These are phyloP conservation scores for Fusarium oxysporum DNA, from an alignment of 2,329 filamentous ascomycete genomes.

Conservation along the genomic window DNA sequence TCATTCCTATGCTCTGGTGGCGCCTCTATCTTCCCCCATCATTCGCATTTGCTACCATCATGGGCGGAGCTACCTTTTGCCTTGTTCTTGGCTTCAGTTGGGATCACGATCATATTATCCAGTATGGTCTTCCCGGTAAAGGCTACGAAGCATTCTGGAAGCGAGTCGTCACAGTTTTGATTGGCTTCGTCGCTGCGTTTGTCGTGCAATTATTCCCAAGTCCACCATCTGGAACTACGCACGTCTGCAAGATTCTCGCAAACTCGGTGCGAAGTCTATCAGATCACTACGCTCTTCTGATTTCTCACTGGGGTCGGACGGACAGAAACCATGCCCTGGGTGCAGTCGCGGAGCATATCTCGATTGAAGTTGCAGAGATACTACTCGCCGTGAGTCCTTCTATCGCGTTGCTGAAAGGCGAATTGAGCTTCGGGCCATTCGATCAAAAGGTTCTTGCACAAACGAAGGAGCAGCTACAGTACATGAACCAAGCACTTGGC, in stretches of 20 bases:
- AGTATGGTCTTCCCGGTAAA: slow-evolving; percentile 59
- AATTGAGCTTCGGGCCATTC: slow-evolving; percentile 49
- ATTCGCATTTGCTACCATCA: slow-evolving; percentile 47
- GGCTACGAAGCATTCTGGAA: slow-evolving; percentile 63
- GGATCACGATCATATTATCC: slow-evolving; percentile 54
- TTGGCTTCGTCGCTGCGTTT: slow-evolving; percentile 57
- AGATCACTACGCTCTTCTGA: slow-evolving; percentile 61
- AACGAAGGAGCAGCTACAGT: slow-evolving; percentile 46
- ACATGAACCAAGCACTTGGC: slow-evolving; percentile 50
- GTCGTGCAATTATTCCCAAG: slow-evolving; percentile 60
- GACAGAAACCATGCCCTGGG: slow-evolving; percentile 47
- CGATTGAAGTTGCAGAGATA: slow-evolving; percentile 47
- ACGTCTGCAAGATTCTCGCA: slow-evolving; percentile 59
- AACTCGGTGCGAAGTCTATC: slow-evolving; percentile 56
- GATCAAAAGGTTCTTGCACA: slow-evolving; percentile 47
- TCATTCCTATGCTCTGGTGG: slow-evolving; percentile 51
- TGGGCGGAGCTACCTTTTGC: slow-evolving; percentile 53
- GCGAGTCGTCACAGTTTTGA: slow-evolving; percentile 56
- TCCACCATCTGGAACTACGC: slow-evolving; percentile 59
- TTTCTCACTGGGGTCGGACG: slow-evolving; percentile 57
- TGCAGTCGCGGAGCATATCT: slow-evolving; percentile 45
- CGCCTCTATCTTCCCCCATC: slow-evolving; percentile 50
- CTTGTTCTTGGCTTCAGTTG: slow-evolving; percentile 61
- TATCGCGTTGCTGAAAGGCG: slow-evolving; percentile 47
- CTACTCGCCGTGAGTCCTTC: slow-evolving; percentile 43